A percentile compares a stretch with the other conserved stretches of the same genome.
Evolutionary conservation across 1,139 yeast genomes (phyloP).

Genomic region (Yamadazyma songkhlaensis): DNA sequence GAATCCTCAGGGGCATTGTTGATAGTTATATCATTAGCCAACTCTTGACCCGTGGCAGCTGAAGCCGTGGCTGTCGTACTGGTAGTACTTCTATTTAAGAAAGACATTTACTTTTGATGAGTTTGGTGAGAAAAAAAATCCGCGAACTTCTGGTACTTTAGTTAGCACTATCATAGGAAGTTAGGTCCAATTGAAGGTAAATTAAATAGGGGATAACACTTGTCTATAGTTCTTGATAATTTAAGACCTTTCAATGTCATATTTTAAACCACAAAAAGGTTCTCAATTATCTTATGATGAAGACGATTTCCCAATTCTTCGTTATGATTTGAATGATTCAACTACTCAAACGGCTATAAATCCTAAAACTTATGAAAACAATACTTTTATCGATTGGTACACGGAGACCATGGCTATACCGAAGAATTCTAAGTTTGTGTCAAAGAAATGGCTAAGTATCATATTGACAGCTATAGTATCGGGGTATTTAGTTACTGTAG

Average conservation of each 20-base stretch:
- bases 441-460: conserved; percentile 57
- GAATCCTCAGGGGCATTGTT: conserved; percentile 91
- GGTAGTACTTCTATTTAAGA: conserved; percentile 21
- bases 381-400: conserved; percentile 39
- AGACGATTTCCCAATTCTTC: conserved; percentile 9
- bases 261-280: conserved; percentile 3
- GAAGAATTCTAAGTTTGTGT: conserved; percentile 9
- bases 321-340: conserved; percentile 2
- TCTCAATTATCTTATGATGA: conserved; percentile 5
- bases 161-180: too few relatives aligned
- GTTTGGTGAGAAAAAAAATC: neutral
- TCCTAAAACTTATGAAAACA: conserved; percentile 22
- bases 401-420: conserved; percentile 20
- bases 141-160: too few relatives aligned
- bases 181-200: too few relatives aligned
- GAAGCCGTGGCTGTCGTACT: conserved; percentile 12
- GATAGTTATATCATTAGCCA: conserved; percentile 72
- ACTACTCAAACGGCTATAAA: neutral
- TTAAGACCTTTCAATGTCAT: too few relatives aligned
- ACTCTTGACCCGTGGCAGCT: conserved; percentile 61
- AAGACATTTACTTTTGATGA: conserved; percentile 20
- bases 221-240: too few relatives aligned
- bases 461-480: conserved; percentile 51
- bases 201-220: too few relatives aligned
- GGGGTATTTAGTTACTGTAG: conserved; percentile 57